Evolutionary conservation across 176 grass and related monocot genomes (phyloP).

Genomic region (Lolium perenne): DNA sequence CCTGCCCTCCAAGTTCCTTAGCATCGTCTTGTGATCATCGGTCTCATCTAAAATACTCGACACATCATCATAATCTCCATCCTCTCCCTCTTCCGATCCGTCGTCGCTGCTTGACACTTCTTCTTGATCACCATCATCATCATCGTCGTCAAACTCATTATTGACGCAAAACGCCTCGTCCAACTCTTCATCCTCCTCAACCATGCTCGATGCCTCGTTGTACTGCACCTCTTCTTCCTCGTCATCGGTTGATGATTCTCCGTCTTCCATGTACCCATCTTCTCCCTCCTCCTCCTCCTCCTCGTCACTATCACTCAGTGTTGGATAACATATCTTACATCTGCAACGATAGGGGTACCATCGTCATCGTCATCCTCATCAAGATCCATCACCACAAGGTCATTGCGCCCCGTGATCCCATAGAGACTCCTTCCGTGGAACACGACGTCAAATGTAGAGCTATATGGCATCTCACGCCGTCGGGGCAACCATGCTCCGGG

Average conservation of each 20-base stretch:
- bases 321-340: neutral
- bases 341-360: neutral
- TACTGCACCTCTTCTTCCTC: neutral
- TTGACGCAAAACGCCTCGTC: neutral
- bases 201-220: neutral
- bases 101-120: neutral
- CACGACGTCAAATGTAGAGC: neutral
- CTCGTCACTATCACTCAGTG: neutral
- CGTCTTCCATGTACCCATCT: neutral
- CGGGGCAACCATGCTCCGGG: neutral
- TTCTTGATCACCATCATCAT: neutral
- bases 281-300: neutral
- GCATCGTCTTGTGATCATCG: no score
- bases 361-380: neutral
- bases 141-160: neutral
- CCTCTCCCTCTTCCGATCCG: neutral
- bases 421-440: neutral
- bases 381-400: neutral
- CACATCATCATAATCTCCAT: neutral
- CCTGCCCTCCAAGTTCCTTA: no score
- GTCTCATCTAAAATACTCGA: neutral
- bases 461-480: neutral
- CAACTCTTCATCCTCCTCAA: neutral
- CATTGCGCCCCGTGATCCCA: neutral
- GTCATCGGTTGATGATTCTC: neutral